Evolutionary conservation across 1,284 basidiomycete species (phyloP).

Genomic region (Malassezia vespertilionis): DNA sequence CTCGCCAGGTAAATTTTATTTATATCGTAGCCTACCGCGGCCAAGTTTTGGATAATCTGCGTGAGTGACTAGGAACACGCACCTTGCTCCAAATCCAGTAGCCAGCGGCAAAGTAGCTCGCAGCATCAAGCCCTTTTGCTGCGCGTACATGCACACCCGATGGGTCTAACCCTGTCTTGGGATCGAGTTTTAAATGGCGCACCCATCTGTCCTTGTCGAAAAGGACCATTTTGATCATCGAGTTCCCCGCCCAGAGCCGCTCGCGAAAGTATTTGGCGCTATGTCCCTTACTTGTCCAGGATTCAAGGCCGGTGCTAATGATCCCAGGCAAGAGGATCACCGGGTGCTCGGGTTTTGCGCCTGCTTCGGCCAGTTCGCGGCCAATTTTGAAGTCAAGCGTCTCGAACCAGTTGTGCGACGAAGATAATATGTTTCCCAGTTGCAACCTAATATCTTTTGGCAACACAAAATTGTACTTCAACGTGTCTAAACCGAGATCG

Average conservation of each 20-base stretch:
- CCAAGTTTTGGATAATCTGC: constrained; percentile 86
- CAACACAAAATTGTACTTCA: constrained; percentile 30
- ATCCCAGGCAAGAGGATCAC: constrained; percentile 45
- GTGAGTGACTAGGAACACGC: constrained; percentile 43
- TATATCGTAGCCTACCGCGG: constrained; percentile 49
- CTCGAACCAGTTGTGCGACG: constrained; percentile 36
- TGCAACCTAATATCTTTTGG: constrained; percentile 38
- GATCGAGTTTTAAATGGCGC: constrained; percentile 76
- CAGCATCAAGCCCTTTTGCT: constrained; percentile 65
- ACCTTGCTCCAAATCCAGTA: constrained; percentile 78
- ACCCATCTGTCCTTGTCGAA: constrained; percentile 83
- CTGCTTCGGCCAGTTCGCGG: constrained; percentile 19
- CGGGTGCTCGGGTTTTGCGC: constrained; percentile 37
- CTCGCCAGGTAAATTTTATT: constrained; percentile 41
- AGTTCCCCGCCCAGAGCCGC: constrained; percentile 48
- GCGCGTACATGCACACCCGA: constrained; percentile 78
- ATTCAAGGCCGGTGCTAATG: constrained; percentile 42
- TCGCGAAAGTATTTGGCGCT: constrained; percentile 36
- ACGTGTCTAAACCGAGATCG: constrained; percentile 26
- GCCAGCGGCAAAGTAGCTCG: constrained; percentile 70
- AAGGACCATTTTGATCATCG: constrained; percentile 74
- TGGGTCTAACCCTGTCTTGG: constrained; percentile 76
- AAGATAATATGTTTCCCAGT: constrained; percentile 32
- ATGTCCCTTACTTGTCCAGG: constrained; percentile 35
- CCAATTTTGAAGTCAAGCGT: constrained; percentile 41